phyloP scores from a whole-genome alignment of 352 stramenopile genomes.

The Phytophthora boehmeriae region DNA sequence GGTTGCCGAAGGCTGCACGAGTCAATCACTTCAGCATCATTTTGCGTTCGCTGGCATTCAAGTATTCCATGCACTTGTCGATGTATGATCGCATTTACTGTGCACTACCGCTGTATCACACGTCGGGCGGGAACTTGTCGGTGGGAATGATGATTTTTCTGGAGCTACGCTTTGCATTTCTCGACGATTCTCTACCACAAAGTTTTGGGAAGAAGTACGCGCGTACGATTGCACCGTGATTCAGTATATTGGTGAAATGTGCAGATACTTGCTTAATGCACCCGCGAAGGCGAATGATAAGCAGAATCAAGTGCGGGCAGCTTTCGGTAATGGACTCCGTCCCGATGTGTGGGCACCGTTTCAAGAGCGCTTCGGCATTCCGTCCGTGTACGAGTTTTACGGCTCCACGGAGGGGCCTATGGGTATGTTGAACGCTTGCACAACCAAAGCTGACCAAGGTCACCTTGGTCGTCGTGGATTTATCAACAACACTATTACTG shows the following conservation, averaged over 20 bases:
- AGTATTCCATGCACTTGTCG: constrained; percentile 52
- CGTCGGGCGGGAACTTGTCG: constrained; percentile 77
- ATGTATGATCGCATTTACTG: constrained; percentile 79
- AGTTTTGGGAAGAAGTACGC: constrained; percentile 82
- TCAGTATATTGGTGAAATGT: constrained; percentile 93
- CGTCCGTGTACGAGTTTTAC: constrained; percentile 92
- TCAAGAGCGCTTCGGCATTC: constrained; percentile 86
- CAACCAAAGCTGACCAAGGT: constrained; percentile 53
- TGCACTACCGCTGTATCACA: constrained; percentile 86
- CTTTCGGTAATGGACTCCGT: constrained; percentile 91
- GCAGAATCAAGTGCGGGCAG: constrained; percentile 74
- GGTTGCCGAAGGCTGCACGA: constrained; percentile 75
- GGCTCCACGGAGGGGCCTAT: constrained; percentile 90
- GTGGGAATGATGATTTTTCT: constrained; percentile 81
- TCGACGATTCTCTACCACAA: constrained; percentile 71
- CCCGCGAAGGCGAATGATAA: constrained; percentile 55
- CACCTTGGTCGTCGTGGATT: constrained; percentile 69
- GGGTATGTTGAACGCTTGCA: constrained; percentile 83
- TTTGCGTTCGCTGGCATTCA: constrained; percentile 59
- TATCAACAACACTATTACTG: constrained; percentile 56
- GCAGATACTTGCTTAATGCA: constrained; percentile 81
- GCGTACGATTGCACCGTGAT: constrained; percentile 74
- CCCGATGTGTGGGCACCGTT: constrained; percentile 90
- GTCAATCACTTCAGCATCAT: constrained; percentile 82
- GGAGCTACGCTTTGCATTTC: constrained; percentile 81